Evolutionary conservation across 2,329 filamentous ascomycete species (phyloP).

Genomic region (Venturia effusa): DNA sequence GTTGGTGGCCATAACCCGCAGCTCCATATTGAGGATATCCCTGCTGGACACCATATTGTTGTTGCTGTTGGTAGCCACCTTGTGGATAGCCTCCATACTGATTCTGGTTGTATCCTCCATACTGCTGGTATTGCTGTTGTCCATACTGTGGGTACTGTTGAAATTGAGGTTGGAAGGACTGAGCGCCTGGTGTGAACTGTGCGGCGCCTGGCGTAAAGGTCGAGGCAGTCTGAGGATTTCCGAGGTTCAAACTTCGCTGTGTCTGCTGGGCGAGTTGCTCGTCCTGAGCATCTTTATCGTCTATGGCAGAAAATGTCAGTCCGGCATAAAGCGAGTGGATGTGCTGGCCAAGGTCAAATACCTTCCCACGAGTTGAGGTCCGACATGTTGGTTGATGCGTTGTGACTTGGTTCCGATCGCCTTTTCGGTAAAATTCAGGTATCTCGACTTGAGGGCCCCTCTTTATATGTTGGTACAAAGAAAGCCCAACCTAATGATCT

Average conservation of each 20-base stretch:
- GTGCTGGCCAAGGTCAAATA: neutral
- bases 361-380: constrained; percentile 14
- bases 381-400: constrained; percentile 10
- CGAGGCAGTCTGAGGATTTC: constrained; percentile 16
- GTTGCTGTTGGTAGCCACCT: constrained; percentile 28
- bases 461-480: neutral
- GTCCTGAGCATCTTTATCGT: constrained; percentile 25
- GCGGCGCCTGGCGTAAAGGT: constrained; percentile 21
- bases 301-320: constrained; percentile 2
- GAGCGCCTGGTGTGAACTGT: constrained; percentile 24
- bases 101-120: constrained; percentile 12
- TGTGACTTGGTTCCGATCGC: neutral
- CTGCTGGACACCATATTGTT: constrained; percentile 30
- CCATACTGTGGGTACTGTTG: constrained; percentile 17
- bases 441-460: neutral
- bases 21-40: constrained; percentile 18
- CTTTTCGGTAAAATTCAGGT: neutral
- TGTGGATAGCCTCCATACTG: constrained; percentile 24
- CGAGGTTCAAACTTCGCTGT: constrained; percentile 26
- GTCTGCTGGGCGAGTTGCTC: constrained; percentile 27
- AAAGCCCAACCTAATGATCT: neutral
- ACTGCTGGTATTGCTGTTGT: constrained; percentile 17
- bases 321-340: neutral
- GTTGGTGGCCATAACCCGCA: constrained; percentile 32
- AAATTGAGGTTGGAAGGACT: constrained; percentile 24